A percentile compares a stretch with the other conserved stretches of the same genome.
phyloP scores from a whole-genome alignment of 2,329 filamentous ascomycete species.

The Exophiala mesophila region DNA sequence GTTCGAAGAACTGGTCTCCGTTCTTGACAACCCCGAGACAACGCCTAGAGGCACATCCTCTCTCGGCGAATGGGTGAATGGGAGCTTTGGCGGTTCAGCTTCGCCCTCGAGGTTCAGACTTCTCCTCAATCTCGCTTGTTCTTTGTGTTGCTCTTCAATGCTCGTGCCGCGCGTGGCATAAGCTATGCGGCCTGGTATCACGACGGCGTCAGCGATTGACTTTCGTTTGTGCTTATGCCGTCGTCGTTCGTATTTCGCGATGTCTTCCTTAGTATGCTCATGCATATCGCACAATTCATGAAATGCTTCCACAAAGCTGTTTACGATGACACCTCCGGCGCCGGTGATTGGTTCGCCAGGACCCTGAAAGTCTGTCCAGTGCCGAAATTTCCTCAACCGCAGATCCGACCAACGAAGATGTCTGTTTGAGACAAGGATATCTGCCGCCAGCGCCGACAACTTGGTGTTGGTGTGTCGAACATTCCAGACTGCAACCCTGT shows the following conservation, averaged over 20 bases:
- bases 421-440: constrained; percentile 49
- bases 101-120: constrained; percentile 22
- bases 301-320: constrained; percentile 43
- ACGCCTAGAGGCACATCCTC: neutral
- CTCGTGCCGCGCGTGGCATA: constrained; percentile 18
- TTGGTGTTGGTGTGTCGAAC: constrained; percentile 44
- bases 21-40: neutral
- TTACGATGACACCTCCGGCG: constrained; percentile 42
- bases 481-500: constrained; percentile 50
- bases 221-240: constrained; percentile 32
- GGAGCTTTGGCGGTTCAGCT: constrained; percentile 18
- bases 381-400: constrained; percentile 42
- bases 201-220: constrained; percentile 14
- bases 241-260: constrained; percentile 44
- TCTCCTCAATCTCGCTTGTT: constrained; percentile 8
- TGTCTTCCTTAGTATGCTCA: constrained; percentile 43
- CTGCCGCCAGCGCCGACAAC: constrained; percentile 50
- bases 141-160: constrained; percentile 13
- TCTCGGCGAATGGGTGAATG: constrained; percentile 1
- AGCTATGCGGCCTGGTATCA: constrained; percentile 22
- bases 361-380: constrained; percentile 53
- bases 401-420: constrained; percentile 49
- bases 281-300: constrained; percentile 47
- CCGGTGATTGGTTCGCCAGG: constrained; percentile 51
- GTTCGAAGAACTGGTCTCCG: constrained; percentile 10